These are phyloP conservation scores for Fomitopsis betulina DNA, from an alignment of 1,284 basidiomycete genomes.

Conservation along the genomic window DNA sequence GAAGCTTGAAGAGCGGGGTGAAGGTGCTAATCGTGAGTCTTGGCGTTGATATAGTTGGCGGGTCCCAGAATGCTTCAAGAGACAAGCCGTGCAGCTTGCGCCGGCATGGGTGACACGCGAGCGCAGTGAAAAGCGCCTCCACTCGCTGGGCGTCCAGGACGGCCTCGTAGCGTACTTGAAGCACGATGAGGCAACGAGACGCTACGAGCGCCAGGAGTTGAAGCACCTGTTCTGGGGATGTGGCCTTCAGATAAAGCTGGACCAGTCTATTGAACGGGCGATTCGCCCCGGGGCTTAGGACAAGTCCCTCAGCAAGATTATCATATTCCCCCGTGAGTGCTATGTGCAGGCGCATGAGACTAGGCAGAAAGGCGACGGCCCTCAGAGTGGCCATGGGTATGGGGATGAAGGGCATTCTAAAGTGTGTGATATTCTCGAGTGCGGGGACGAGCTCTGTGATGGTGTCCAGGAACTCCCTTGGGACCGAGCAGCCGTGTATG, in stretches of 20 bases:
- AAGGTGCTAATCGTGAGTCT: neutral
- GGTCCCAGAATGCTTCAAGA: neutral
- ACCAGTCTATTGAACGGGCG: neutral
- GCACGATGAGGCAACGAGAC: neutral
- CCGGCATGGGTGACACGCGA: neutral
- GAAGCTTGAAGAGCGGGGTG: neutral
- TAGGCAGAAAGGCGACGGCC: neutral
- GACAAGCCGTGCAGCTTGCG: neutral
- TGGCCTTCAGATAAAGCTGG: neutral
- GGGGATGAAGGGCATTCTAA: neutral
- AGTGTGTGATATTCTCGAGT: neutral
- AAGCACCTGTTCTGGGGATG: neutral
- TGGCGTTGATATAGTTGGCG: neutral
- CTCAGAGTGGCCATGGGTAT: neutral
- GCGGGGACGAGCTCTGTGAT: neutral
- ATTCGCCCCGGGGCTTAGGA: neutral
- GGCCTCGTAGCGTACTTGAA: neutral
- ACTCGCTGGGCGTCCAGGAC: neutral
- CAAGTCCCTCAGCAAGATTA: neutral
- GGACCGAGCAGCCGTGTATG: neutral
- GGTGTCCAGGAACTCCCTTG: neutral
- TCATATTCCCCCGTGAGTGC: neutral
- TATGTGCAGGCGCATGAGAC: neutral
- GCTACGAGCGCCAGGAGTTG: neutral
- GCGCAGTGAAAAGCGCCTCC: neutral